These are phyloP conservation scores for Forsythia viridissima DNA, from an alignment of 257 asterid genomes.

Conservation along the genomic window DNA sequence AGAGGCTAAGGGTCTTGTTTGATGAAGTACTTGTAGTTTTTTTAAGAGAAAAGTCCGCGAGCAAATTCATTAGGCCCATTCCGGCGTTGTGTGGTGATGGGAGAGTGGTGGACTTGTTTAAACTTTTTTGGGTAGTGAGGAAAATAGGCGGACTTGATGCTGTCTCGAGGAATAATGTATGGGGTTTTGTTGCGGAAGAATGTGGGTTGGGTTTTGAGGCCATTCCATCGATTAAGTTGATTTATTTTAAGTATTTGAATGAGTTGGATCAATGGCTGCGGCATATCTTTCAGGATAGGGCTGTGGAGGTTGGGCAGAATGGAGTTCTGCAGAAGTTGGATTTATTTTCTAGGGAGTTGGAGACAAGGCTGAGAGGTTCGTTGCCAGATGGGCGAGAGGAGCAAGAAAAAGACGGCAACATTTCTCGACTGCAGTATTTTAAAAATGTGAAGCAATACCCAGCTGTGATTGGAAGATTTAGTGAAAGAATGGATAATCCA, in stretches of 20 bases:
- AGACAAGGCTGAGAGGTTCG: background rate
- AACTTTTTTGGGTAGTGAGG: conserved; percentile 66
- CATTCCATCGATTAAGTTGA: conserved; percentile 44
- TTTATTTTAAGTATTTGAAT: conserved; percentile 53
- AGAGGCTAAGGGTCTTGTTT: conserved; percentile 54
- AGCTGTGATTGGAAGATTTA: background rate
- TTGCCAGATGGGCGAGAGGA: conserved; percentile 8
- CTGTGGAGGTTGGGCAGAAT: conserved; percentile 29
- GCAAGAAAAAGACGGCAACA: background rate
- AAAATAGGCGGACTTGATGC: conserved; percentile 53
- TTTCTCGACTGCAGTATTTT: background rate
- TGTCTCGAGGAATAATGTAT: conserved; percentile 40
- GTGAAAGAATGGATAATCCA: background rate
- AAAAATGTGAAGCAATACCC: conserved; percentile 22
- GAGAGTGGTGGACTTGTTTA: conserved; percentile 56
- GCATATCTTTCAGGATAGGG: conserved; percentile 24
- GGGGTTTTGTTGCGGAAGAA: conserved; percentile 61
- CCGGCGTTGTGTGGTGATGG: conserved; percentile 57
- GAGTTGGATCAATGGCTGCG: conserved; percentile 61
- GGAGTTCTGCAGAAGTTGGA: conserved; percentile 46
- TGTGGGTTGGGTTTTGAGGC: conserved; percentile 46
- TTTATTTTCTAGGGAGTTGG: conserved; percentile 28
- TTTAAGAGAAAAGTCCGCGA: conserved; percentile 37
- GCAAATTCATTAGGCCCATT: conserved; percentile 43
- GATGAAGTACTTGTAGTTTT: conserved; percentile 49